Evolutionary conservation across 768 basidiomycete species (phyloP).

Genomic region (Mycena haematopus): DNA sequence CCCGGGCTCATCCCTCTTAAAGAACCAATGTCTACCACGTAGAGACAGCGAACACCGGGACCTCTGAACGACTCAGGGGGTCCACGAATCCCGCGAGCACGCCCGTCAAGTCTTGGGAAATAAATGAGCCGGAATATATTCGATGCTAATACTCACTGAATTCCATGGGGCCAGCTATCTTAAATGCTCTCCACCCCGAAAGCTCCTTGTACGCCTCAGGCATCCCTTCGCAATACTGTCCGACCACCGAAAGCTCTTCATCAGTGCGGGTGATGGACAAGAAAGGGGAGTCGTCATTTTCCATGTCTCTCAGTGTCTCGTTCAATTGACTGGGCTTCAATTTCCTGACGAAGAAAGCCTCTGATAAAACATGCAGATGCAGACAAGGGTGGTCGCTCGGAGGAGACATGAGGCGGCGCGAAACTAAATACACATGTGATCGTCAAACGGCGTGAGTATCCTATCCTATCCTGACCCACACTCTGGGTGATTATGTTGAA

Average conservation of each 20-base stretch:
- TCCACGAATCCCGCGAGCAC: constrained; percentile 59
- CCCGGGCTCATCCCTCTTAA: background rate
- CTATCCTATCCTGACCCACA: background rate
- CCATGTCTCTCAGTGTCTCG: constrained; percentile 42
- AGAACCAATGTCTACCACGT: constrained; percentile 56
- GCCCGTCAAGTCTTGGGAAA: constrained; percentile 57
- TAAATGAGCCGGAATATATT: background rate
- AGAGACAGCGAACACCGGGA: constrained; percentile 66
- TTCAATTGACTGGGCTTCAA: constrained; percentile 39
- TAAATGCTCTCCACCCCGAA: constrained; percentile 63
- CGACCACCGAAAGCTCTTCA: constrained; percentile 70
- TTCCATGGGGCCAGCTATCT: constrained; percentile 71
- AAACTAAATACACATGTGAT: no score
- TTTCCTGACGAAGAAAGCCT: constrained; percentile 54
- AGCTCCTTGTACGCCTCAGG: constrained; percentile 43
- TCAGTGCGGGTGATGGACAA: constrained; percentile 63
- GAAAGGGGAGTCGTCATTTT: constrained; percentile 40
- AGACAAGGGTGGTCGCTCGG: constrained; percentile 53
- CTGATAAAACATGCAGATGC: constrained; percentile 51
- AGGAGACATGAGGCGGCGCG: constrained; percentile 45
- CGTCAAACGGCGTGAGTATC: no score
- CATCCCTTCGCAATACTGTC: constrained; percentile 46
- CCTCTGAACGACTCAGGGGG: constrained; percentile 56
- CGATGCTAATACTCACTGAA: constrained; percentile 56
- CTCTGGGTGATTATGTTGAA: constrained; percentile 33